These are phyloP conservation scores for Metschnikowia chrysomelidarum DNA, from an alignment of 805 yeast genomes.

Conservation along the genomic window DNA sequence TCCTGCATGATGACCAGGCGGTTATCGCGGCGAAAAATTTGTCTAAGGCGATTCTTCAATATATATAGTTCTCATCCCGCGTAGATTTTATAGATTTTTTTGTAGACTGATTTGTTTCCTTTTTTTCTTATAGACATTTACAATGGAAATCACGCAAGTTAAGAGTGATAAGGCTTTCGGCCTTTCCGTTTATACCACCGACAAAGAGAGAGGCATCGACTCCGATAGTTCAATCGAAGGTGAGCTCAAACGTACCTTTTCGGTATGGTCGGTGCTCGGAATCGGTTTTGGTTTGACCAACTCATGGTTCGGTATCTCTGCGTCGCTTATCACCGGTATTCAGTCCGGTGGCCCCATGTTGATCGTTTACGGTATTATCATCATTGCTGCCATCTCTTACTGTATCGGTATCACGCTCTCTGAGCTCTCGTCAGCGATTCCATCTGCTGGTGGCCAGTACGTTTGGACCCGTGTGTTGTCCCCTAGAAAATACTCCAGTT, in stretches of 20 bases:
- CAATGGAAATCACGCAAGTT: too few species aligned
- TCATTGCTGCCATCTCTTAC: constrained; percentile 35
- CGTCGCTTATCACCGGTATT: constrained; percentile 41
- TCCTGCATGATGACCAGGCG: too few species aligned
- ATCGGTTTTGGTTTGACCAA: constrained; percentile 44
- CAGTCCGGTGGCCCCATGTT: constrained; percentile 42
- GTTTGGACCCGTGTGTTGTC: constrained; percentile 42
- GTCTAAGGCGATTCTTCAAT: too few species aligned
- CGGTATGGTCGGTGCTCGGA: constrained; percentile 38
- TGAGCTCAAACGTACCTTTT: constrained; percentile 36
- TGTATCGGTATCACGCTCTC: constrained; percentile 39
- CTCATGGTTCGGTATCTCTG: constrained; percentile 43
- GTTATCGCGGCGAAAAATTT: too few species aligned
- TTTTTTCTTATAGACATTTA: too few species aligned
- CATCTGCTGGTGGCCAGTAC: constrained; percentile 44
- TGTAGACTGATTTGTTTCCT: too few species aligned
- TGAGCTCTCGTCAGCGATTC: constrained; percentile 40
- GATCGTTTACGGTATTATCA: constrained; percentile 41
- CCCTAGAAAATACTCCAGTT: constrained; percentile 36
- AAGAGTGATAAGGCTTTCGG: constrained; percentile 14
- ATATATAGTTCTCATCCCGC: too few species aligned
- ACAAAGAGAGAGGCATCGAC: constrained; percentile 14
- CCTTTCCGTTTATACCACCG: constrained; percentile 12
- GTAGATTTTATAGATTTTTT: too few species aligned
- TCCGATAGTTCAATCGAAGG: constrained; percentile 13